These are phyloP conservation scores for Apiospora aurea DNA, from an alignment of 2,329 filamentous ascomycete species.

Conservation along the genomic window DNA sequence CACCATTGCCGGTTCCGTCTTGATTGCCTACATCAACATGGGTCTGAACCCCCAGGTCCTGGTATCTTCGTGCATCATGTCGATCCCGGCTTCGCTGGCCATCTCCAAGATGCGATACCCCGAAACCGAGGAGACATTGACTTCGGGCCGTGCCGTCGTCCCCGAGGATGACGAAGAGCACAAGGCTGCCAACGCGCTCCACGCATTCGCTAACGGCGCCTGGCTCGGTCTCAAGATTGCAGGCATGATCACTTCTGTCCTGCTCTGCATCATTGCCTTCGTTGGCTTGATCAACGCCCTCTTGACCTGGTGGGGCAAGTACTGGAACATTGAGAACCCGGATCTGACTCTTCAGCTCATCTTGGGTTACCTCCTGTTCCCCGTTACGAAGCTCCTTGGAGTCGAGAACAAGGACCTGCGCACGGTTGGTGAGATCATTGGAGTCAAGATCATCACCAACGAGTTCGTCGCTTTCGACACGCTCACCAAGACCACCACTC, in stretches of 20 bases:
- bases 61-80: slow-evolving; percentile 94
- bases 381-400: slow-evolving; percentile 74
- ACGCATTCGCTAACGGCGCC: slow-evolving; percentile 77
- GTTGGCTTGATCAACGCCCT: slow-evolving; percentile 72
- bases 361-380: slow-evolving; percentile 75
- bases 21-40: slow-evolving; percentile 85
- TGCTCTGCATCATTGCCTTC: slow-evolving; percentile 77
- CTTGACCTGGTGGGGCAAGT: slow-evolving; percentile 76
- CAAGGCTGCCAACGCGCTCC: slow-evolving; percentile 78
- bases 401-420: slow-evolving; percentile 71
- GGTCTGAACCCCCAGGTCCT: slow-evolving; percentile 85
- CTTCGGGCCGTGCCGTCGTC: slow-evolving; percentile 80
- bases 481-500: slow-evolving; percentile 60
- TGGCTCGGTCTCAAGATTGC: slow-evolving; percentile 80
- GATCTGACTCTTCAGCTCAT: slow-evolving; percentile 72
- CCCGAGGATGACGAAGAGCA: slow-evolving; percentile 82
- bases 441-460: slow-evolving; percentile 81
- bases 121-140: slow-evolving; percentile 85
- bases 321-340: slow-evolving; percentile 62
- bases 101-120: slow-evolving; percentile 90
- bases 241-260: slow-evolving; percentile 74
- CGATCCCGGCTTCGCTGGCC: slow-evolving; percentile 87
- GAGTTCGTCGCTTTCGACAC: slow-evolving; percentile 60
- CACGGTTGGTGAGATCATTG: slow-evolving; percentile 80
- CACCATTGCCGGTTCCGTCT: slow-evolving; percentile 86